Evolutionary conservation across 768 basidiomycete species (phyloP).

Genomic region (Guyanaporus albipodus): DNA sequence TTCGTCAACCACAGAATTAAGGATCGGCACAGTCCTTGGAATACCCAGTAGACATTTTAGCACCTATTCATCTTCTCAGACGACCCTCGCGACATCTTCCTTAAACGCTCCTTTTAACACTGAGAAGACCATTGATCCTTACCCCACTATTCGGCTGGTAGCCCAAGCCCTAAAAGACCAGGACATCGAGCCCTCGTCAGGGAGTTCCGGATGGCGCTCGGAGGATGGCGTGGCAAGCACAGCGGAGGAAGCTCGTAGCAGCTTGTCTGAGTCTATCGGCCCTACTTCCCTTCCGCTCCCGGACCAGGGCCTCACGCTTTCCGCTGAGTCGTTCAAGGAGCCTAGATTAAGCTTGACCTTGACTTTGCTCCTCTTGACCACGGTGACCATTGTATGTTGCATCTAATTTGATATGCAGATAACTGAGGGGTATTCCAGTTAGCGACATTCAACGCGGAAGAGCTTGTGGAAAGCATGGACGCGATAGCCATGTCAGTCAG

Average conservation of each 20-base stretch:
- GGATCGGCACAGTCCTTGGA: slow-evolving; percentile 4
- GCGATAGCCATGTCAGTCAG: slow-evolving; percentile 66
- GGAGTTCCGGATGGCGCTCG: slow-evolving; percentile 9
- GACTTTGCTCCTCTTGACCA: slow-evolving; percentile 49
- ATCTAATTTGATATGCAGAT: neutral
- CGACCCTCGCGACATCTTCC: slow-evolving; percentile 19
- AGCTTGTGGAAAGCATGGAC: slow-evolving; percentile 81
- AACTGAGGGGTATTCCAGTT: slow-evolving; percentile 30
- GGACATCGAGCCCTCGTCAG: neutral
- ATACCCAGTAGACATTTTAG: slow-evolving; percentile 6
- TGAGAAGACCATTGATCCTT: slow-evolving; percentile 8
- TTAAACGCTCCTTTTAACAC: neutral
- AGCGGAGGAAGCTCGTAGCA: neutral
- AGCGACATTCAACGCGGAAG: slow-evolving; percentile 62
- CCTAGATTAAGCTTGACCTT: slow-evolving; percentile 59
- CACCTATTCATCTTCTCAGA: slow-evolving; percentile 26
- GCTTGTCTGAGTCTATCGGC: slow-evolving; percentile 10
- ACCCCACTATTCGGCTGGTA: slow-evolving; percentile 27
- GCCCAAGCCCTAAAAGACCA: slow-evolving; percentile 8
- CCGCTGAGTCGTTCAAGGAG: slow-evolving; percentile 34
- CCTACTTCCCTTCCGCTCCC: slow-evolving; percentile 14
- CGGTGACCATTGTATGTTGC: slow-evolving; percentile 58
- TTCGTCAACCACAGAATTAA: slow-evolving; percentile 13
- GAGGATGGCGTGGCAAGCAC: slow-evolving; percentile 13
- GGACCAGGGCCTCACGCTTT: slow-evolving; percentile 13